A percentile compares a stretch with the other conserved stretches of the same genome.
Conservation (phyloP, 2,329 filamentous ascomycete species). For the Paradendryphiella salina region DNA sequence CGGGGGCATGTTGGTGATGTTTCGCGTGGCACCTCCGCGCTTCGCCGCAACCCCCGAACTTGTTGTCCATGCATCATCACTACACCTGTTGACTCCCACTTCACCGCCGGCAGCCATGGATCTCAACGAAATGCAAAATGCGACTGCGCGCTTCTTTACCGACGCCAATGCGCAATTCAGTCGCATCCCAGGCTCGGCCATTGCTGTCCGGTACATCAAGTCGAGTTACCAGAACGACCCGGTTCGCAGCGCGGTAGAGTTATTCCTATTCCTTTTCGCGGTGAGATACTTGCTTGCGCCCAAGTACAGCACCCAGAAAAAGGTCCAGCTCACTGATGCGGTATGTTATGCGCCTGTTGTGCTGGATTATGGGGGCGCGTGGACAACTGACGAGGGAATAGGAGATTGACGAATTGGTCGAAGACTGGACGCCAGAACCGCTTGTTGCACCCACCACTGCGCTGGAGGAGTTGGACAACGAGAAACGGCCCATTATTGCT, state of each 20-base stretch:
- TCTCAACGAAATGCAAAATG: slow-evolving; percentile 58
- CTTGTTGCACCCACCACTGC: slow-evolving; percentile 73
- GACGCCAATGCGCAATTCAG: slow-evolving; percentile 72
- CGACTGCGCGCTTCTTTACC: slow-evolving; percentile 59
- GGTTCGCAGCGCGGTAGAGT: slow-evolving; percentile 86
- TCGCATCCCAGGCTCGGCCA: slow-evolving; percentile 88
- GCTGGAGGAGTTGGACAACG: slow-evolving; percentile 79
- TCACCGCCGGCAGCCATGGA: slow-evolving; percentile 52
- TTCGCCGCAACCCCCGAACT: slow-evolving; percentile 30
- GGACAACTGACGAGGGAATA: slow-evolving; percentile 36
- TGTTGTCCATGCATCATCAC: slow-evolving; percentile 4
- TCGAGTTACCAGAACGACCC: slow-evolving; percentile 98
- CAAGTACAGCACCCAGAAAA: slow-evolving; percentile 88
- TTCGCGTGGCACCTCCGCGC: slow-evolving; percentile 23
- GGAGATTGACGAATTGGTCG: slow-evolving; percentile 96
- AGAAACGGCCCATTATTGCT: slow-evolving; percentile 83
- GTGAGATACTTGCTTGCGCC: slow-evolving; percentile 90
- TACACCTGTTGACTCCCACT: not conserved
- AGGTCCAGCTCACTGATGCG: slow-evolving; percentile 85
- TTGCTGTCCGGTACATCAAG: slow-evolving; percentile 91
- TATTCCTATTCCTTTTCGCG: slow-evolving; percentile 93
- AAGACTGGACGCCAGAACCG: slow-evolving; percentile 95
- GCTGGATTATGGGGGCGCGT: not conserved
- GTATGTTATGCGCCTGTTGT: slow-evolving; percentile 43
- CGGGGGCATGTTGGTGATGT: slow-evolving; percentile 17